Evolutionary conservation across 2,329 filamentous ascomycete genomes (phyloP), one percentile per base, ranked within the genome.

Genomic region (Penicillium sp.): DNA sequence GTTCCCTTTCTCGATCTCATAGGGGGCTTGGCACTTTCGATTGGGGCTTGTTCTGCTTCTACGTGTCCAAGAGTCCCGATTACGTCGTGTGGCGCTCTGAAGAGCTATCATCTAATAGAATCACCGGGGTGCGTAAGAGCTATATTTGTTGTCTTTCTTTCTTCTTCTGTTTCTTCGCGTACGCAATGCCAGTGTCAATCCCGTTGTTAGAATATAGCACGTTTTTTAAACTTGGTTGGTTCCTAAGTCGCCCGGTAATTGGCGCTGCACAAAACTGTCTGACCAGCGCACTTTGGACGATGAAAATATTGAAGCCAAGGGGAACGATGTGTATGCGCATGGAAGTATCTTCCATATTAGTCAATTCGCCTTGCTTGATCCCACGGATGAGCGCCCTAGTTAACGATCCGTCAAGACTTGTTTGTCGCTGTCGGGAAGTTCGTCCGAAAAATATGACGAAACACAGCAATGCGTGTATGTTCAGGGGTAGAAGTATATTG

Each of bases 21-120:
- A 15, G 18, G 28, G 15, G 38, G 21, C 50, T 48, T 48, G 45
- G 51, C 45, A 52, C 23, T 47, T n/a, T 42, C 28, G 41, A 28
- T 24, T 31, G 34, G 41, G 24, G 41, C n/a, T 31, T 21, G 21
- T 15, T 16, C 15, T 36, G 39, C 26, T 38, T 26, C 15, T 28
- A 43, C 38, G 12, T 18, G 16, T 41, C 31, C 13, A n/a, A 34
- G 31, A 34, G 31, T 34, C 31, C 31, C 15, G 31, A 3, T 13
- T n/a, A 7, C 4, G 6, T 16, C 33, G 33, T 2, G n/a, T 36
- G n/a, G 33, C 8, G n/a, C 18, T 36, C 15, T 36, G 10, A 9
- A 16, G n/a, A 18, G 33, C n/a, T 36, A 2, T n/a, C n/a, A 36
- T 36, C 8, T 8, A 9, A 16, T 5, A 18, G 18, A 16, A 6